Percentiles rank a stretch among this genome's conserved stretches.
Conservation (phyloP, 306 rosid genomes). For the Luffa aegyptiaca region DNA sequence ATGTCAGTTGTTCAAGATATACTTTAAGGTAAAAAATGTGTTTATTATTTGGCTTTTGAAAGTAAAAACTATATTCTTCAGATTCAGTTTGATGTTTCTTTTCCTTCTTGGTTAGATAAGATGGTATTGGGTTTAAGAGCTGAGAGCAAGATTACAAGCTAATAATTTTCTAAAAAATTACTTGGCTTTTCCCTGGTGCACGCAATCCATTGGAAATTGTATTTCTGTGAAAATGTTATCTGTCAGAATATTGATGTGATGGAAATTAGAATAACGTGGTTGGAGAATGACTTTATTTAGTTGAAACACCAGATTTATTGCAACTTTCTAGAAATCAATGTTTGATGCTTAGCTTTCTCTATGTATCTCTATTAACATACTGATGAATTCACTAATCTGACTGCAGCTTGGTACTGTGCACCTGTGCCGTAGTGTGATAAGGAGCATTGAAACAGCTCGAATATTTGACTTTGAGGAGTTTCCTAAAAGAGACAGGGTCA, state of each 20-base stretch:
- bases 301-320: background rate
- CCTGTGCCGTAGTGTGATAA: conserved; percentile 92
- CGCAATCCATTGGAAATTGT: background rate
- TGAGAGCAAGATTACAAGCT: background rate
- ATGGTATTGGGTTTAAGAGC: background rate
- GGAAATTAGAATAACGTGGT: background rate
- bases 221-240: background rate
- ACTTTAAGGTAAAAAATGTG: conserved; percentile 57
- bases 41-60: background rate
- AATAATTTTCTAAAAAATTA: background rate
- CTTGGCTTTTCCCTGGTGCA: too few relatives aligned
- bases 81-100: background rate
- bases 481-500: conserved; percentile 92
- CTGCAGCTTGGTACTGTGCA: conserved; percentile 95
- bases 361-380: background rate
- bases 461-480: conserved; percentile 97
- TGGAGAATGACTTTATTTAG: background rate
- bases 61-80: background rate
- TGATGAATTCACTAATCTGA: background rate
- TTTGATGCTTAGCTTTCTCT: background rate
- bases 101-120: background rate
- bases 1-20: conserved; percentile 88
- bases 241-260: background rate
- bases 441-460: conserved; percentile 94
- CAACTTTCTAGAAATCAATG: background rate